phyloP scores from a whole-genome alignment of 2,329 filamentous ascomycete species.

The Thelonectria olida region DNA sequence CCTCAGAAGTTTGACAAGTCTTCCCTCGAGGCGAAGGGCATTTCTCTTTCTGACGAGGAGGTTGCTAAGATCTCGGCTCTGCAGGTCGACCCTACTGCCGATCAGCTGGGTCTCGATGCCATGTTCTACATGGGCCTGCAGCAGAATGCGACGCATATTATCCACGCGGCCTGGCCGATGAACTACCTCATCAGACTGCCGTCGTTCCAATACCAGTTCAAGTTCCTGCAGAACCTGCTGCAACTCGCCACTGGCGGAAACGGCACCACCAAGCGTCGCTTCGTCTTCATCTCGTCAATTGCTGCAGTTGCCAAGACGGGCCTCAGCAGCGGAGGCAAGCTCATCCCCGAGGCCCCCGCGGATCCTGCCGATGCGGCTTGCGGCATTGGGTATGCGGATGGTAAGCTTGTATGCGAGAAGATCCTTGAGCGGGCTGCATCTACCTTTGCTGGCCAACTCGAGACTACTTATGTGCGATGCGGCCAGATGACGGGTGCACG shows the following conservation, averaged over 20 bases:
- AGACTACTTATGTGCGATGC: slow-evolving; percentile 28
- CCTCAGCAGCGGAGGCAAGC: slow-evolving; percentile 6
- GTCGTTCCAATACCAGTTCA: slow-evolving; percentile 32
- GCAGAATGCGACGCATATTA: slow-evolving; percentile 26
- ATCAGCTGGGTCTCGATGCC: slow-evolving; percentile 23
- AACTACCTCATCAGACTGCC: slow-evolving; percentile 32
- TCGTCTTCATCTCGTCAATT: slow-evolving; percentile 45
- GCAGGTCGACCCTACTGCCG: slow-evolving; percentile 25
- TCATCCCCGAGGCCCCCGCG: slow-evolving; percentile 26
- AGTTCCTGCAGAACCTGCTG: slow-evolving; percentile 28
- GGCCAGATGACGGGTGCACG: slow-evolving; percentile 32
- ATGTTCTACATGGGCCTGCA: slow-evolving; percentile 22
- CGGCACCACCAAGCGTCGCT: slow-evolving; percentile 27
- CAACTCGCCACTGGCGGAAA: slow-evolving; percentile 21
- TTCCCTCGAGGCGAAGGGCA: slow-evolving; percentile 13
- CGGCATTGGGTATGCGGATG: slow-evolving; percentile 35
- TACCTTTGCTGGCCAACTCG: slow-evolving; percentile 10
- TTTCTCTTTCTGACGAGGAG: slow-evolving; percentile 16
- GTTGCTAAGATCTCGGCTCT: slow-evolving; percentile 27
- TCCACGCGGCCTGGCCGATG: slow-evolving; percentile 39
- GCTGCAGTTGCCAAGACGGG: slow-evolving; percentile 34
- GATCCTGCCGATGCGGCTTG: slow-evolving; percentile 22
- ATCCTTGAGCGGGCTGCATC: slow-evolving; percentile 26
- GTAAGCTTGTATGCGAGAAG: slow-evolving; percentile 36
- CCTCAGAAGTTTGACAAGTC: slow-evolving; percentile 13